Conservation (phyloP, 805 yeast genomes). For the Lipomyces mesembrius region DNA sequence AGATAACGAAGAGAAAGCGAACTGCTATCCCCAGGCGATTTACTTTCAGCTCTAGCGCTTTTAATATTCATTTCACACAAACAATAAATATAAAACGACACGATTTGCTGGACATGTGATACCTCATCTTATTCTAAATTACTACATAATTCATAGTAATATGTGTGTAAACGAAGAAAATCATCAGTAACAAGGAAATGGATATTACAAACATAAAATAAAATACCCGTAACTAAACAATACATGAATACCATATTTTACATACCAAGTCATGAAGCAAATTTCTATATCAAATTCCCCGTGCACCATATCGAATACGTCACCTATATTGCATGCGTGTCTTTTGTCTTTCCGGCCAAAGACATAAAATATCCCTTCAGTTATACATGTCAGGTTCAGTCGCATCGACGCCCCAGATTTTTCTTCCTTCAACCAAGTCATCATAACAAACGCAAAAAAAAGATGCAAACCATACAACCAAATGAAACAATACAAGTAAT, state of each 20-base stretch:
- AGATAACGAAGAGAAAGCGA: too few relatives aligned
- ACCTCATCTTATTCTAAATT: neutral
- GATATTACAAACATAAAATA: neutral
- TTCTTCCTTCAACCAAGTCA: neutral
- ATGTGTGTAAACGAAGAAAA: neutral
- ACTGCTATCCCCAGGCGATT: too few relatives aligned
- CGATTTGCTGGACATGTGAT: neutral
- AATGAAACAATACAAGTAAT: neutral
- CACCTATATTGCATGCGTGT: neutral
- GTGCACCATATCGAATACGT: slow-evolving; percentile 1
- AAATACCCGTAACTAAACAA: neutral
- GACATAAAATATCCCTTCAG: neutral
- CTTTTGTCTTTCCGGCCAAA: neutral
- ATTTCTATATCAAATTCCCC: neutral
- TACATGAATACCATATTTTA: slow-evolving; percentile 1
- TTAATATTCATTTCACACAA: neutral
- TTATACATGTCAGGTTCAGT: neutral
- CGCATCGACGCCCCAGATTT: neutral
- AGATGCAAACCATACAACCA: neutral
- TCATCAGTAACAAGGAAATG: neutral
- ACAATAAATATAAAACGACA: neutral
- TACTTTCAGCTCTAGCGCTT: too few relatives aligned
- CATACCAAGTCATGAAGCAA: neutral
- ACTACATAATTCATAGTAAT: neutral
- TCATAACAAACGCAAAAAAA: neutral